A percentile compares a stretch with the other conserved stretches of the same genome.
Conservation (phyloP, 192 early-diverging fungal species). For the Entomortierella beljakovae region DNA sequence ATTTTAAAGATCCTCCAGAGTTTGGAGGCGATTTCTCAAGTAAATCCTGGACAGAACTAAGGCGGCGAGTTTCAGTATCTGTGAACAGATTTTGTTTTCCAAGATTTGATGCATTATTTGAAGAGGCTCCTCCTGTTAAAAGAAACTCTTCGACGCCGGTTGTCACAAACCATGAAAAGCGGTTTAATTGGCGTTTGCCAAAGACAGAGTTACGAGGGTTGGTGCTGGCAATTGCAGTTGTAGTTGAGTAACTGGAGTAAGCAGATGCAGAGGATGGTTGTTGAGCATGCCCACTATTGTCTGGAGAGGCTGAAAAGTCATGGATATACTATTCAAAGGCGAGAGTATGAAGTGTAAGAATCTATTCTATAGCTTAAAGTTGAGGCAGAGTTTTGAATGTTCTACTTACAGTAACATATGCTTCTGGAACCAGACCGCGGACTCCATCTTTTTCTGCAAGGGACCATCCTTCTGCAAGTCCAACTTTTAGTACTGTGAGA, state of each 20-base stretch:
- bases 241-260: conserved; percentile 25
- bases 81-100: background rate
- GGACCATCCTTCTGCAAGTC: conserved; percentile 58
- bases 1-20: conserved; percentile 19
- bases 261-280: conserved; percentile 22
- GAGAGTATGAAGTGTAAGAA: no score
- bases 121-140: conserved; percentile 34
- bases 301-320: conserved; percentile 53
- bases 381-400: background rate
- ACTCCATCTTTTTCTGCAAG: conserved; percentile 57
- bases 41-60: conserved; percentile 8
- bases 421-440: conserved; percentile 54
- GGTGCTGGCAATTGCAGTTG: conserved; percentile 12
- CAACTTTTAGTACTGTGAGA: conserved; percentile 48
- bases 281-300: conserved; percentile 16
- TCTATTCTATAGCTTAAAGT: background rate
- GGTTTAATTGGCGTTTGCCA: conserved; percentile 52
- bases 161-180: conserved; percentile 59
- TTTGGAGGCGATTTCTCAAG: conserved; percentile 12
- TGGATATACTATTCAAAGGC: conserved; percentile 50
- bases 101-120: background rate
- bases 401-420: conserved; percentile 55
- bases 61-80: conserved; percentile 7
- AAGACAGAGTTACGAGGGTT: conserved; percentile 51
- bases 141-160: conserved; percentile 60